Base-by-base conservation (phyloP, 345 rosid genomes). In the Draba incana region DNA sequence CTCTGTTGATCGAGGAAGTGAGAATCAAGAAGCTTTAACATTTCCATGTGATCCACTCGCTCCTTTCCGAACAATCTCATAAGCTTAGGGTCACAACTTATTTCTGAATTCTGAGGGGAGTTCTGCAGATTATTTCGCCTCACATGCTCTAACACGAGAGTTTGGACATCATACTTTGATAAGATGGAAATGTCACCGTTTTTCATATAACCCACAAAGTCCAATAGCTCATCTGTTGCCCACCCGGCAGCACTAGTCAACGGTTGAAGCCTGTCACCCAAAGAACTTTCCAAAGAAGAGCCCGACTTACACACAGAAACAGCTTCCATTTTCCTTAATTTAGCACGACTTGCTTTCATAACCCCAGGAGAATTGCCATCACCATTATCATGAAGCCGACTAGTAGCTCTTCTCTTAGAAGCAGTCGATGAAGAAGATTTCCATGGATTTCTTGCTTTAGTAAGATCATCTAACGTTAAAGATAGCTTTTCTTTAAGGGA, bases 221-320 rank as follows among this genome's bases (percentile, higher is more conserved):
- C 97, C 81, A 88, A 74, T 60, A 92, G 96, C 79, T 81, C 91
- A 79, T 84, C 79, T 57, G 99, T 85, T 7, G 91, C 99, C 97
- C 99, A 93, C 58, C 63, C 37, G 51, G 75, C 33, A 51, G 74
- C 68, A 62, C 76, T 77, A 46, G 79, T 71, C 72, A 64, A 62
- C 14, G 69, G 69, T 60, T 69, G 69, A 39, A 67, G 59, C 20
- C 52, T 54, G 33, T 53, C 45, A 54, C 64, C 66, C 30, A 64
- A 20, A 55, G 13, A 64, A 55, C 35, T 47, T 31, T 63, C 75
- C 55, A 77, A 81, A 12, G 39, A 39, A 64, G 70, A 42, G 67
- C 70, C 76, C 66, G 55, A 70, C 44, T 79, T 65, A 46, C 47
- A 54, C 57, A 42, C 49, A 57, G 77, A 23, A 23, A 42, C 74